Conservation (phyloP, 164 flowering plant genomes). For the Liriodendron chinense region DNA sequence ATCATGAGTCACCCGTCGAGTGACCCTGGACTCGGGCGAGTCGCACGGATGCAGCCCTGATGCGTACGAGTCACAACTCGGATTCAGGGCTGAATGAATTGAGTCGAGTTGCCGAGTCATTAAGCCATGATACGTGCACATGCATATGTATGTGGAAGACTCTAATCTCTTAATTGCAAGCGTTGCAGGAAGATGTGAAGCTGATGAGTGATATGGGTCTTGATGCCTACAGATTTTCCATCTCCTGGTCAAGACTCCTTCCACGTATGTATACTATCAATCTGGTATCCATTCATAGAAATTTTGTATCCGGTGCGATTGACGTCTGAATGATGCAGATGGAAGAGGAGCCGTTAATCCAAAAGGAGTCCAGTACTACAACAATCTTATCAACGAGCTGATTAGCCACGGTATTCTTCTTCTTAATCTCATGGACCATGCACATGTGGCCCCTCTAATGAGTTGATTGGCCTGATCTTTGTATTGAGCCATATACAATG, state of each 20-base stretch:
- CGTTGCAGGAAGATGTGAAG: constrained; percentile 24
- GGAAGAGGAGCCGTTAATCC: constrained; percentile 21
- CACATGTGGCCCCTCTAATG: no score
- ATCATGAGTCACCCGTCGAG: no score
- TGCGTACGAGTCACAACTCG: no score
- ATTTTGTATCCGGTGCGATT: neutral
- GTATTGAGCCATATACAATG: no score
- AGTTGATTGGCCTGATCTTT: no score
- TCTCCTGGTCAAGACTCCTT: constrained; percentile 26
- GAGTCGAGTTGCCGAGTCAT: no score
- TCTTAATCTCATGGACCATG: no score
- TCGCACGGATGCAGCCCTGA: no score
- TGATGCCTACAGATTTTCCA: constrained; percentile 23
- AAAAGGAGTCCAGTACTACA: constrained; percentile 23
- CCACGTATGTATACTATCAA: constrained; percentile 9
- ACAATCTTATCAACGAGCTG: constrained; percentile 24
- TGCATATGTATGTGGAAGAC: no score
- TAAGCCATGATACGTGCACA: no score
- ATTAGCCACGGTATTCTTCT: constrained; percentile 13
- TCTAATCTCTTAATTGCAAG: neutral
- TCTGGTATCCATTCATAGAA: neutral
- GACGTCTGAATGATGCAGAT: constrained; percentile 5
- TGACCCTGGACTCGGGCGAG: no score
- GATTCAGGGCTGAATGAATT: no score
- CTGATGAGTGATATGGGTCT: constrained; percentile 24